phyloP scores from a whole-genome alignment of 306 rosid species.

The Corylus avellana region DNA sequence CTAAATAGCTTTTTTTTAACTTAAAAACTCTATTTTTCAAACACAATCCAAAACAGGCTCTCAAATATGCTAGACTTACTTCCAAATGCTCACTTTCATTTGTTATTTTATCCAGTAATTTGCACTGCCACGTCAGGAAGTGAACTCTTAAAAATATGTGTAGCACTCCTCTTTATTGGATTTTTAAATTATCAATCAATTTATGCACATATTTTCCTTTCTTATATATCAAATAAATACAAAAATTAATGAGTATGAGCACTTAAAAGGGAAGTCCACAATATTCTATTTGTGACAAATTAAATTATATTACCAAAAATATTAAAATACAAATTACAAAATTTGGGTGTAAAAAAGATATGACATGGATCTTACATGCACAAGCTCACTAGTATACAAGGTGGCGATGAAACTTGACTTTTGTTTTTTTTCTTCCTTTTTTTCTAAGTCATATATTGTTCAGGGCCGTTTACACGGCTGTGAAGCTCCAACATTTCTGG shows the following conservation, averaged over 20 bases:
- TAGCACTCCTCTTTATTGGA: neutral
- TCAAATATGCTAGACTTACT: too few species aligned
- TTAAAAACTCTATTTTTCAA: too few species aligned
- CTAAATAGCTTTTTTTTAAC: too few species aligned
- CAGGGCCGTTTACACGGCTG: conserved; percentile 81
- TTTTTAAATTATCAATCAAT: neutral
- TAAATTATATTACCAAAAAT: conserved; percentile 31
- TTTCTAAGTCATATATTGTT: conserved; percentile 49
- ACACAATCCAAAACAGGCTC: too few species aligned
- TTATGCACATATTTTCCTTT: neutral
- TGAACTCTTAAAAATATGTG: too few species aligned
- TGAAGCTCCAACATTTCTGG: conserved; percentile 95
- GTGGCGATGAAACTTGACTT: conserved; percentile 11
- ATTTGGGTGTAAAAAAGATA: conserved; percentile 23
- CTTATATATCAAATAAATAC: too few species aligned
- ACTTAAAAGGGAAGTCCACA: too few species aligned
- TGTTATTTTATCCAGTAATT: too few species aligned
- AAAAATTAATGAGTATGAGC: too few species aligned
- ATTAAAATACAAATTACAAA: conserved; percentile 35
- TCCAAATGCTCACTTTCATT: too few species aligned
- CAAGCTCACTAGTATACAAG: conserved; percentile 31
- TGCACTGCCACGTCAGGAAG: too few species aligned
- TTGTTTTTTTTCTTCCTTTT: neutral
- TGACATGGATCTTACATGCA: conserved; percentile 14
- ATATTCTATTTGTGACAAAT: too few species aligned